Evolutionary conservation across 805 yeast species (phyloP).

Genomic region (Clavispora vitiphila): DNA sequence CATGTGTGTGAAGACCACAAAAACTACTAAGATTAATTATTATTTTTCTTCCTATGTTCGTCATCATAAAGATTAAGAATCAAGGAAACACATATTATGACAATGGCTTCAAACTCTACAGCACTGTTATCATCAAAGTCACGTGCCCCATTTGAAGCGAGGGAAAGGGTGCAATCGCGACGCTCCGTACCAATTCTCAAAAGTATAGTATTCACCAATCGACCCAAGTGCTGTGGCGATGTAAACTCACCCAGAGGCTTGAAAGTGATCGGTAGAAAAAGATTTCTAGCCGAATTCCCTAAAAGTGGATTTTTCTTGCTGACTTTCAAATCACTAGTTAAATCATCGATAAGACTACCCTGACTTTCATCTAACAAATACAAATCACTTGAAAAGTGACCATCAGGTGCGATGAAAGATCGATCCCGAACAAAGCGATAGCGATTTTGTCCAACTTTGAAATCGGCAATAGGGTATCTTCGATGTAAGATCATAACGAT

Average conservation of each 20-base stretch:
- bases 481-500: conserved; percentile 6
- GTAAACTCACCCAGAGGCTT: conserved; percentile 3
- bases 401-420: background rate
- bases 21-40: too few species aligned
- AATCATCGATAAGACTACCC: conserved; percentile 7
- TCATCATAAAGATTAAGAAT: background rate
- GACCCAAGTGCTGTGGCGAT: conserved; percentile 7
- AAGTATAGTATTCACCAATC: background rate
- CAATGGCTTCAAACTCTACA: conserved; percentile 4
- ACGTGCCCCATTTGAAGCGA: conserved; percentile 4
- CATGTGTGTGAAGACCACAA: too few species aligned
- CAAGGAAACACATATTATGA: conserved; percentile 3
- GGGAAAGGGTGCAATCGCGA: conserved; percentile 5
- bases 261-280: conserved; percentile 2
- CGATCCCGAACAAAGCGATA: conserved; percentile 8
- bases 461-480: conserved; percentile 10
- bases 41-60: background rate
- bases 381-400: conserved; percentile 8
- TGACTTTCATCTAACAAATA: conserved; percentile 6
- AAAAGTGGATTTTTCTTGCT: conserved; percentile 6
- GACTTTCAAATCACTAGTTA: conserved; percentile 8
- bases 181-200: conserved; percentile 4
- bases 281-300: conserved; percentile 3
- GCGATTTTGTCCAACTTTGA: conserved; percentile 5
- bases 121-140: conserved; percentile 6